phyloP scores from a whole-genome alignment of 2,329 filamentous ascomycete genomes.

The Akanthomyces uredinophilus region DNA sequence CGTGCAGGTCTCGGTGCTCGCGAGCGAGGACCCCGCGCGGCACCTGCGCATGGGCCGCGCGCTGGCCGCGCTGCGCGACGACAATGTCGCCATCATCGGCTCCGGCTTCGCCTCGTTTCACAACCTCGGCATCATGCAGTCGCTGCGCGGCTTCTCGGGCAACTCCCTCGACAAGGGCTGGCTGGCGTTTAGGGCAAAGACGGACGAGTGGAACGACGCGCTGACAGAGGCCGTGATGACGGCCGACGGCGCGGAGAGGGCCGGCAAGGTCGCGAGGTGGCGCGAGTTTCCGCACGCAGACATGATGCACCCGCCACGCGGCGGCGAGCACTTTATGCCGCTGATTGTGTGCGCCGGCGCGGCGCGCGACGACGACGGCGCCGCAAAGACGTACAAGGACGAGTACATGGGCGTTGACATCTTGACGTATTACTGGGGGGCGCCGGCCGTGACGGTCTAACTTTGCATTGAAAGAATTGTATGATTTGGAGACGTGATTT shows the following conservation, averaged over 20 bases:
- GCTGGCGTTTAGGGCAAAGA: constrained; percentile 23
- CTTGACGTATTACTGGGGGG: constrained; percentile 52
- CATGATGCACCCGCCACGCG: constrained; percentile 48
- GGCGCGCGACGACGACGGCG: constrained; percentile 34
- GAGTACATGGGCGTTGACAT: constrained; percentile 44
- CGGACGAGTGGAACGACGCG: constrained; percentile 40
- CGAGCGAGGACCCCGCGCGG: constrained; percentile 42
- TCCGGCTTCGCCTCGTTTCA: constrained; percentile 56
- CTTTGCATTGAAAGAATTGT: constrained; percentile 1
- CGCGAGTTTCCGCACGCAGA: constrained; percentile 42
- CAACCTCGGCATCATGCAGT: constrained; percentile 45
- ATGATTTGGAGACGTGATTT: neutral
- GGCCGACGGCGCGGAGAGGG: constrained; percentile 30
- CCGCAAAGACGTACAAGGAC: constrained; percentile 43
- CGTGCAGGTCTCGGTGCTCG: constrained; percentile 52
- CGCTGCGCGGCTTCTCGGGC: constrained; percentile 18
- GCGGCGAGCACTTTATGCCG: constrained; percentile 56
- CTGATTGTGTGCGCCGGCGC: constrained; percentile 52
- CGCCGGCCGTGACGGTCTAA: constrained; percentile 18
- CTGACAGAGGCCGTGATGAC: constrained; percentile 37
- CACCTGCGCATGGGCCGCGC: constrained; percentile 51
- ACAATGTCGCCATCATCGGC: constrained; percentile 55
- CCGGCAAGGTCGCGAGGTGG: constrained; percentile 40
- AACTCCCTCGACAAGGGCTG: neutral
- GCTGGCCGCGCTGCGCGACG: constrained; percentile 42